Percentiles rank a stretch among this genome's conserved stretches.
phyloP scores from a whole-genome alignment of 257 asterid genomes.

The Nicotiana obtusifolia region DNA sequence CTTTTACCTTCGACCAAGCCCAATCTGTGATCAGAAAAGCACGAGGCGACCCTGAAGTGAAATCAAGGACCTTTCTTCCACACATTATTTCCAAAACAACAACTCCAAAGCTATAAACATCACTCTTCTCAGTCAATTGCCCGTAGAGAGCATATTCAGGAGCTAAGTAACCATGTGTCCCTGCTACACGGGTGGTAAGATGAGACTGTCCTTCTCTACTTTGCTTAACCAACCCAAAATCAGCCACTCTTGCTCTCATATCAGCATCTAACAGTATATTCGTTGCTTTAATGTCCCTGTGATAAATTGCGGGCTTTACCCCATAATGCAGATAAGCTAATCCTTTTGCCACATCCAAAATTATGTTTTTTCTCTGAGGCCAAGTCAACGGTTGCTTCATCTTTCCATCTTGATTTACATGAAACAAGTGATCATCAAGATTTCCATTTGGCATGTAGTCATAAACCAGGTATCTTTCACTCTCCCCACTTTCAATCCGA shows the following conservation, averaged over 20 bases:
- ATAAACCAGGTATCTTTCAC: constrained; percentile 66
- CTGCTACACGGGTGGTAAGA: constrained; percentile 86
- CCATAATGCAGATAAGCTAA: constrained; percentile 75
- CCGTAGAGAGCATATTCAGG: constrained; percentile 94
- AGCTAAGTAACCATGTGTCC: constrained; percentile 88
- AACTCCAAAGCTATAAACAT: constrained; percentile 85
- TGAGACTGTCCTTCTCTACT: constrained; percentile 78
- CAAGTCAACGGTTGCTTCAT: constrained; percentile 40
- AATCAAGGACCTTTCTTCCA: constrained; percentile 83
- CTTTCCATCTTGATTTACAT: constrained; percentile 3
- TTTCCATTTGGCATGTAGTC: constrained; percentile 91
- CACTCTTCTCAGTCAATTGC: constrained; percentile 82
- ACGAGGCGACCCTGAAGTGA: constrained; percentile 44
- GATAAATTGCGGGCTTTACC: constrained; percentile 76
- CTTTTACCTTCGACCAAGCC: constrained; percentile 83
- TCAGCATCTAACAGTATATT: constrained; percentile 70
- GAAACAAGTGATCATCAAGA: constrained; percentile 72
- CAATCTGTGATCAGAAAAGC: constrained; percentile 69
- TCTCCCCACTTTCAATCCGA: constrained; percentile 28
- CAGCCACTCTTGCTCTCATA: constrained; percentile 90
- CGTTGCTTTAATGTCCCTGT: constrained; percentile 81
- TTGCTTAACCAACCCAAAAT: constrained; percentile 77
- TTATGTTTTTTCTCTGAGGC: constrained; percentile 76
- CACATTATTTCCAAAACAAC: constrained; percentile 91
- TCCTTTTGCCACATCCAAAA: constrained; percentile 81